A percentile compares a stretch with the other conserved stretches of the same genome.
phyloP scores from a whole-genome alignment of 1,139 yeast species.

The Suhomyces bokatorum region DNA sequence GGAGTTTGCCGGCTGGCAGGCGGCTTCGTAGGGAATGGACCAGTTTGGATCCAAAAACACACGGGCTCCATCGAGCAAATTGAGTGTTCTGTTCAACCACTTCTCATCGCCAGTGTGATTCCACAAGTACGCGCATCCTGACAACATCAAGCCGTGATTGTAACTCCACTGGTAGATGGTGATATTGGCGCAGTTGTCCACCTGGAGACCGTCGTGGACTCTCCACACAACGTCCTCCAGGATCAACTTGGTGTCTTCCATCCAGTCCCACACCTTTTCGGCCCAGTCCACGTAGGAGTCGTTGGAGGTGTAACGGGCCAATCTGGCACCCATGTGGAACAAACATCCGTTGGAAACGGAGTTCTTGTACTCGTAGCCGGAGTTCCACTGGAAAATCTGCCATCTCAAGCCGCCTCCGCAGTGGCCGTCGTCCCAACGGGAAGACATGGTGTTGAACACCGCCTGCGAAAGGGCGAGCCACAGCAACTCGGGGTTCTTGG shows the following conservation, averaged over 20 bases:
- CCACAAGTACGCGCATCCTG: slow-evolving; percentile 74
- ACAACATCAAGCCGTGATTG: slow-evolving; percentile 71
- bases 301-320: slow-evolving; percentile 70
- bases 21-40: slow-evolving; percentile 60
- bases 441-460: slow-evolving; percentile 71
- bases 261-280: slow-evolving; percentile 71
- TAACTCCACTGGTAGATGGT: slow-evolving; percentile 69
- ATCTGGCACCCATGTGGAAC: slow-evolving; percentile 75
- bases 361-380: slow-evolving; percentile 79
- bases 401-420: slow-evolving; percentile 83
- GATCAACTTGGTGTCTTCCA: slow-evolving; percentile 52
- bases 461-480: slow-evolving; percentile 78
- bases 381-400: slow-evolving; percentile 79
- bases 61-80: slow-evolving; percentile 51
- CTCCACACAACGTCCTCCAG: slow-evolving; percentile 37
- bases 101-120: slow-evolving; percentile 55
- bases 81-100: slow-evolving; percentile 58
- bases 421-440: slow-evolving; percentile 65
- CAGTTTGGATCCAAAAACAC: slow-evolving; percentile 40
- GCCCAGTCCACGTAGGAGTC: slow-evolving; percentile 65
- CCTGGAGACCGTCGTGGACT: slow-evolving; percentile 70
- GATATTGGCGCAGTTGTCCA: slow-evolving; percentile 56
- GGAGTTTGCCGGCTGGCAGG: slow-evolving; percentile 51
- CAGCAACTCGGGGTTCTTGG: slow-evolving; percentile 33
- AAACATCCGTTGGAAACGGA: slow-evolving; percentile 77